A percentile compares a stretch with the other conserved stretches of the same genome.
Evolutionary conservation across 2,329 filamentous ascomycete species (phyloP).

Genomic region (Chrysosporium keratinophilum): DNA sequence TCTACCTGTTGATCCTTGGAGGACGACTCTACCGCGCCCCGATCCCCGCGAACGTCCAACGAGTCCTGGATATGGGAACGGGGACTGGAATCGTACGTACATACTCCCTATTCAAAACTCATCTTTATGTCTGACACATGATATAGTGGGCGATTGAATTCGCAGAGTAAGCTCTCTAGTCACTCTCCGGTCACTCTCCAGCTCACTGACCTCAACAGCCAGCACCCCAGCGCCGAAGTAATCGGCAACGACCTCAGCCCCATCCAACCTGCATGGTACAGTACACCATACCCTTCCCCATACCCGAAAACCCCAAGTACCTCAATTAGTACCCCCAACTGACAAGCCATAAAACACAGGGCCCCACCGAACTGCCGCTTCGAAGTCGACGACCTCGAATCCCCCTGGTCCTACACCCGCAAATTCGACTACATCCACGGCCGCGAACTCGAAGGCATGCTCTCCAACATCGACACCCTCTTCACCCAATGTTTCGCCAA

Average conservation of each 20-base stretch:
- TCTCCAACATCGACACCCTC: conserved; percentile 18
- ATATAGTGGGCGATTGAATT: neutral
- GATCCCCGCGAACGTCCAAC: conserved; percentile 30
- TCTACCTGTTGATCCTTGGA: conserved; percentile 41
- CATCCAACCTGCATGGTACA: conserved; percentile 15
- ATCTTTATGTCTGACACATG: neutral
- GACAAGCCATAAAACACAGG: conserved; percentile 24
- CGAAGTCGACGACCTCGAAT: conserved; percentile 36
- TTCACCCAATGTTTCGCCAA: conserved; percentile 25
- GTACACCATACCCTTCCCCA: conserved; percentile 16
- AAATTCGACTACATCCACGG: conserved; percentile 33
- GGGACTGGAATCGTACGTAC: conserved; percentile 38
- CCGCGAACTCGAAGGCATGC: conserved; percentile 19
- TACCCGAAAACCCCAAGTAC: conserved; percentile 19
- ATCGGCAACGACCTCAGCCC: conserved; percentile 9
- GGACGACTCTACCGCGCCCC: conserved; percentile 40
- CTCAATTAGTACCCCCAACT: conserved; percentile 1
- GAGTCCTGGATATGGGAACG: conserved; percentile 49
- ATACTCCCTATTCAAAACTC: neutral
- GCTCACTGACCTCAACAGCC: neutral
- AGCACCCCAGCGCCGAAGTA: neutral
- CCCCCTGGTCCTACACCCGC: conserved; percentile 30
- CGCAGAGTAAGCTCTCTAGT: neutral
- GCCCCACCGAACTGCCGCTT: conserved; percentile 44
- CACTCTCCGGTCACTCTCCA: neutral